Percentiles rank a stretch among this genome's conserved stretches.
phyloP scores from a whole-genome alignment of 352 stramenopile genomes.

The Globisporangium cylindrosporum region DNA sequence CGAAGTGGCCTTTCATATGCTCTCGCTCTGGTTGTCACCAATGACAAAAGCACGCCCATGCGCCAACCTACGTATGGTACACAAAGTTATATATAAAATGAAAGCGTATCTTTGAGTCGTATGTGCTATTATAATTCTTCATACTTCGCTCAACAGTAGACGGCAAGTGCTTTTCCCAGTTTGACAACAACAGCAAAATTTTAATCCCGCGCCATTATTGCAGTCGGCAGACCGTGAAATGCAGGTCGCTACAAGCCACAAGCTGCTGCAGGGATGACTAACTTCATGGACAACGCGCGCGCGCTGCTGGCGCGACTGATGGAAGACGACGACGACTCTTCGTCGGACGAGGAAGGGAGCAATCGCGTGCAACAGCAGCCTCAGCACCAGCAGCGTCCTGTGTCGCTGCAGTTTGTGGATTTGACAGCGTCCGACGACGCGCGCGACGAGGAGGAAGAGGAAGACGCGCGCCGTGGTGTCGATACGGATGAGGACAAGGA shows the following conservation, averaged over 20 bases:
- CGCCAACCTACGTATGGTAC: not conserved
- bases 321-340: constrained; percentile 27
- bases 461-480: not conserved
- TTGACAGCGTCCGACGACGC: constrained; percentile 9
- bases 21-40: constrained; percentile 4
- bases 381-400: not conserved
- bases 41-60: not conserved
- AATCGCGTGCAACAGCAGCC: not conserved
- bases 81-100: not conserved
- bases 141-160: not conserved
- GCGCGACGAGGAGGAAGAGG: constrained; percentile 7
- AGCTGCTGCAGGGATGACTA: constrained; percentile 5
- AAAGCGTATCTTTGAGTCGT: not conserved
- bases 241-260: not conserved
- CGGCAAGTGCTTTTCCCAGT: not conserved
- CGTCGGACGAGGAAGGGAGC: constrained; percentile 11
- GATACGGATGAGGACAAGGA: constrained; percentile 11
- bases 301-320: constrained; percentile 7
- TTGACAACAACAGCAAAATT: not conserved
- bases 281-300: constrained; percentile 6
- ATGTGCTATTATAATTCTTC: not conserved
- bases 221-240: not conserved
- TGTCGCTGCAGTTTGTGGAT: constrained; percentile 7
- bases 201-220: not conserved
- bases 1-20: not conserved